phyloP scores from a whole-genome alignment of 805 yeast genomes.

The Nakazawaea wickerhamii region DNA sequence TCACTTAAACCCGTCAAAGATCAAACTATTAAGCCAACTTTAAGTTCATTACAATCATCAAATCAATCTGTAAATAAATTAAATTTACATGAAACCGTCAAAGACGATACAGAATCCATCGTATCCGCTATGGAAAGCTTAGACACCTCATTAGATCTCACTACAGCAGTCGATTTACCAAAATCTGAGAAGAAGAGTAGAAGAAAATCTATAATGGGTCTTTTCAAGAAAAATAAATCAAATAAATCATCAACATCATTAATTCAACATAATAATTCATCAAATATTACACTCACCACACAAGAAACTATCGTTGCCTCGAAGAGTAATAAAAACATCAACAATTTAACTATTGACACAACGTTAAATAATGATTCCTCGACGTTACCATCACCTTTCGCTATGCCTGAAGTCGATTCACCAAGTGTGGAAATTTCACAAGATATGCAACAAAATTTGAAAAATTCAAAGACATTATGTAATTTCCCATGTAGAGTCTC shows the following conservation, averaged over 20 bases:
- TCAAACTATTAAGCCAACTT: not conserved
- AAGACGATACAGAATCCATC: not conserved
- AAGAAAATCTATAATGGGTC: constrained; percentile 24
- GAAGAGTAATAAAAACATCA: constrained; percentile 9
- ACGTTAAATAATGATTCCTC: constrained; percentile 3
- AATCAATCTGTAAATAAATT: not conserved
- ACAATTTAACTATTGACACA: constrained; percentile 9
- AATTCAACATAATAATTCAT: not conserved
- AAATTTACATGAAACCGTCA: not conserved
- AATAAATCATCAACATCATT: not conserved
- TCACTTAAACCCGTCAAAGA: too few species aligned
- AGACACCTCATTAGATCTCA: not conserved
- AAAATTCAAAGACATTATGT: constrained; percentile 11
- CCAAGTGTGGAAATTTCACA: constrained; percentile 6
- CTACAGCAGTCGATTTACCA: not conserved
- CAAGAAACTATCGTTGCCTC: constrained; percentile 5
- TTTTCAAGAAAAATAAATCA: constrained; percentile 13
- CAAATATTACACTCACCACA: constrained; percentile 6
- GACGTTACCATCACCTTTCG: constrained; percentile 13
- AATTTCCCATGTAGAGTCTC: constrained; percentile 22
- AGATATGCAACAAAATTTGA: constrained; percentile 1
- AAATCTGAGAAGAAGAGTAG: constrained; percentile 13
- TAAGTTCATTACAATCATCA: not conserved
- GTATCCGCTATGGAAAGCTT: too few species aligned
- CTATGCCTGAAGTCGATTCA: constrained; percentile 5